Evolutionary conservation across 2,329 filamentous ascomycete species (phyloP), one percentile per base, ranked within the genome.

Genomic region (Talaromyces atroroseus): DNA sequence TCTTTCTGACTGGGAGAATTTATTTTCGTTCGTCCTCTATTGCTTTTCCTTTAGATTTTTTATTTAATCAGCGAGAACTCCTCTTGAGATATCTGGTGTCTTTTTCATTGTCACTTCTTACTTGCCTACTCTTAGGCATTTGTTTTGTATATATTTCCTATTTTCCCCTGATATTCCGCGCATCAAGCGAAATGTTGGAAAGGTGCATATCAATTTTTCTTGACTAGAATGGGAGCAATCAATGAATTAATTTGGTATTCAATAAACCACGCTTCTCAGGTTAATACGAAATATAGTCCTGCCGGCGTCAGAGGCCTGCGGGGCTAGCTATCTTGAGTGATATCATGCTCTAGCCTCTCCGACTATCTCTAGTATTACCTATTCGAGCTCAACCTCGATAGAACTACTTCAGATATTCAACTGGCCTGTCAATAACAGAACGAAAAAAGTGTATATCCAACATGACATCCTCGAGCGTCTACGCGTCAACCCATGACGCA

Each of bases 401-500:
- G 24, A 26, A n/a, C n/a, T 26, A 26, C 24, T 26, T 26, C 8
- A 26, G 24, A n/a, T n/a, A n/a, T n/a, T n/a, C n/a, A n/a, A n/a
- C n/a, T n/a, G n/a, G n/a, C 24, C 24, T 26, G 24, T 26, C 24
- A 26, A 26, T 8, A 26, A 26, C 4, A 26, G n/a, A 26, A 26
- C 24, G 8, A 26, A 26, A 34, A 5, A 29, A 29, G 26, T 5
- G 26, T 5, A 29, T 29, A 29, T n/a, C n/a, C 7, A 32, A 32
- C 24, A 32, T 32, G 11, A 32, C 5, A 32, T 32, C 49, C n/a
- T 54, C 51, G 12, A 48, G 24, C 42, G 52, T 49, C 52, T 76
- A 76, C 62, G 67, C 71, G 45, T 72, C 68, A 46, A 70, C 71
- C 54, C 73, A 76, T 62, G 66, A 70, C 51, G 36, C 62, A 45